Percentiles rank a stretch among this genome's conserved stretches.
Evolutionary conservation across 2,329 filamentous ascomycete species (phyloP).

Genomic region (Alternaria sp.): DNA sequence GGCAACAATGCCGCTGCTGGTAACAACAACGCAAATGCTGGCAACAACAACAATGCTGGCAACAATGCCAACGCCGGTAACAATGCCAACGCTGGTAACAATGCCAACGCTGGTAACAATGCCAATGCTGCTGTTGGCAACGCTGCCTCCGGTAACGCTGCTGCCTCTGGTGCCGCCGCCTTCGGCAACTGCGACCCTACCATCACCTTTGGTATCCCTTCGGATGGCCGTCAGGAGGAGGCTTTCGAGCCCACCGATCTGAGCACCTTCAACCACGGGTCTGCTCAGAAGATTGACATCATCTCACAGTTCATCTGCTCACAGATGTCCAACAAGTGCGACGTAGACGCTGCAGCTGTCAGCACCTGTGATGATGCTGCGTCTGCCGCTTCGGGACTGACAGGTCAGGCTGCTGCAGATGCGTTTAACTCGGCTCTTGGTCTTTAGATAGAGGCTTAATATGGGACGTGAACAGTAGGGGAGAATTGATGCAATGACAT

Average conservation of each 20-base stretch:
- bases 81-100: background rate
- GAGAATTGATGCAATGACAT: background rate
- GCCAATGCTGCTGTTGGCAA: constrained; percentile 1
- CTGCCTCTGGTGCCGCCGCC: constrained; percentile 9
- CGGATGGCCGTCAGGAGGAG: constrained; percentile 58
- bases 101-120: background rate
- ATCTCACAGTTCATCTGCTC: constrained; percentile 61
- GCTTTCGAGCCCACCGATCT: constrained; percentile 57
- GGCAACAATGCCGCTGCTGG: background rate
- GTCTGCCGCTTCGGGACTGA: constrained; percentile 27
- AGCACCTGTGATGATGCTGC: constrained; percentile 33
- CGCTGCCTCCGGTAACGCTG: constrained; percentile 1
- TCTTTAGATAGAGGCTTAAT: constrained; percentile 16
- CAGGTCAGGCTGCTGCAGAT: constrained; percentile 39
- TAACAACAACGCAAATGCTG: background rate
- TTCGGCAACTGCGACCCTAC: constrained; percentile 61
- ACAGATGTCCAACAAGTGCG: constrained; percentile 49
- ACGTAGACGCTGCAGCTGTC: constrained; percentile 30
- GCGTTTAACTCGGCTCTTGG: constrained; percentile 42
- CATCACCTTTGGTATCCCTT: constrained; percentile 60
- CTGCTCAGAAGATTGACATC: constrained; percentile 59
- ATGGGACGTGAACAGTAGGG: background rate
- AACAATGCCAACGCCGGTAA: background rate
- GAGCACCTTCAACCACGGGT: constrained; percentile 62
- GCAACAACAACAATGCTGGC: background rate